These are phyloP conservation scores for Quillaja saponaria DNA, from an alignment of 306 rosid genomes.

Conservation along the genomic window DNA sequence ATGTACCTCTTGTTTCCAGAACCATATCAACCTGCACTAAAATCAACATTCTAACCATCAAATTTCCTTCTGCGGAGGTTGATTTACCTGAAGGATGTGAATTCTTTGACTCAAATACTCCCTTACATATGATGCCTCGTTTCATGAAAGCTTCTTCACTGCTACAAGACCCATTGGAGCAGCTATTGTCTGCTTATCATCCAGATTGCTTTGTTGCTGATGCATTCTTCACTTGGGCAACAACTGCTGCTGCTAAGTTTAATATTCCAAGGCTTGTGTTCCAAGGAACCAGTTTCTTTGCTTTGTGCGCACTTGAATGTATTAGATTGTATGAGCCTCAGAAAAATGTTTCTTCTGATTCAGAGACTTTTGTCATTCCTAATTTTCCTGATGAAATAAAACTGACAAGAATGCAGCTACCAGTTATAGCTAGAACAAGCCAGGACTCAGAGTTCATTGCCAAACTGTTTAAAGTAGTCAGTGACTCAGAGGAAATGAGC, in stretches of 20 bases:
- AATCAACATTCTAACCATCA: constrained; percentile 22
- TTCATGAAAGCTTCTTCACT: constrained; percentile 25
- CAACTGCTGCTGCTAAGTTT: not conserved
- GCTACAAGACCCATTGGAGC: constrained; percentile 35
- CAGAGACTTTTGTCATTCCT: constrained; percentile 38
- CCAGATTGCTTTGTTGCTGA: no score
- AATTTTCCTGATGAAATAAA: constrained; percentile 44
- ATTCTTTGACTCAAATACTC: constrained; percentile 3
- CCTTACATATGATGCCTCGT: not conserved
- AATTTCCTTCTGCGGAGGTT: constrained; percentile 26
- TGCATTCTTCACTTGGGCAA: constrained; percentile 18
- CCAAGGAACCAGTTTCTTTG: constrained; percentile 30
- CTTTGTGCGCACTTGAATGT: constrained; percentile 19
- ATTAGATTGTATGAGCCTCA: constrained; percentile 30
- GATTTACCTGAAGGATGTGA: constrained; percentile 45
- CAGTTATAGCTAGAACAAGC: no score
- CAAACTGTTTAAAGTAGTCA: constrained; percentile 11
- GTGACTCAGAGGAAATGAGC: constrained; percentile 34
- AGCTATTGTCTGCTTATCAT: constrained; percentile 9
- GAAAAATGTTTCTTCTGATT: constrained; percentile 40
- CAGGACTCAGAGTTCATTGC: no score
- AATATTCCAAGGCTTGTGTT: constrained; percentile 41
- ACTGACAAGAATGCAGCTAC: constrained; percentile 42
- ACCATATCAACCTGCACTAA: not conserved
- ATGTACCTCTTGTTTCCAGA: constrained; percentile 22